These are phyloP conservation scores for Flueggea neowawraea DNA, from an alignment of 441 rosid species.

Conservation along the genomic window DNA sequence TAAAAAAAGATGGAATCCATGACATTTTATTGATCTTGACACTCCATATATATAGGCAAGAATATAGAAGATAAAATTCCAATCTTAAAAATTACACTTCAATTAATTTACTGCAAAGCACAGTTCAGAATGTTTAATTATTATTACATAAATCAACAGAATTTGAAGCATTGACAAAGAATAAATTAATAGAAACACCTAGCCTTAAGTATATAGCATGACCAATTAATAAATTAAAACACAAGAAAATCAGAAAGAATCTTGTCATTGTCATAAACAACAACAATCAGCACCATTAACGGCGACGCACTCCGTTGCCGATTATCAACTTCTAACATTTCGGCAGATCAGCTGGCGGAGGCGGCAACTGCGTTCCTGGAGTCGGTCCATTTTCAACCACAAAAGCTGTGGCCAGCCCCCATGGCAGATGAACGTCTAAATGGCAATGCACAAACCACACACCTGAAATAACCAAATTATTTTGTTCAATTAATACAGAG, in stretches of 20 bases:
- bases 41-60: no score
- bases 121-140: background rate
- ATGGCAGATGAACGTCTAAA: slow-evolving; percentile 65
- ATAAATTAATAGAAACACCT: background rate
- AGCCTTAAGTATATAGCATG: background rate
- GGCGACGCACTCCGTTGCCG: no score
- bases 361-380: slow-evolving; percentile 50
- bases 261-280: background rate
- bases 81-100: no score
- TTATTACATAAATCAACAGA: background rate
- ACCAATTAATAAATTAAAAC: background rate
- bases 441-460: slow-evolving; percentile 84
- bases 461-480: slow-evolving; percentile 31
- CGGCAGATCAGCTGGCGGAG: slow-evolving; percentile 85
- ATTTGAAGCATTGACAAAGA: slow-evolving; percentile 7
- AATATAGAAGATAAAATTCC: no score
- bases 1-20: no score
- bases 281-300: background rate
- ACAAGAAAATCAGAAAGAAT: background rate
- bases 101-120: no score
- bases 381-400: slow-evolving; percentile 74
- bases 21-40: no score
- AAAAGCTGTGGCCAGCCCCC: slow-evolving; percentile 62
- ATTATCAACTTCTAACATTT: slow-evolving; percentile 33
- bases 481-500: background rate